Conservation (phyloP, 75 land plant genomes). For the Pseudotsuga menziesii region DNA sequence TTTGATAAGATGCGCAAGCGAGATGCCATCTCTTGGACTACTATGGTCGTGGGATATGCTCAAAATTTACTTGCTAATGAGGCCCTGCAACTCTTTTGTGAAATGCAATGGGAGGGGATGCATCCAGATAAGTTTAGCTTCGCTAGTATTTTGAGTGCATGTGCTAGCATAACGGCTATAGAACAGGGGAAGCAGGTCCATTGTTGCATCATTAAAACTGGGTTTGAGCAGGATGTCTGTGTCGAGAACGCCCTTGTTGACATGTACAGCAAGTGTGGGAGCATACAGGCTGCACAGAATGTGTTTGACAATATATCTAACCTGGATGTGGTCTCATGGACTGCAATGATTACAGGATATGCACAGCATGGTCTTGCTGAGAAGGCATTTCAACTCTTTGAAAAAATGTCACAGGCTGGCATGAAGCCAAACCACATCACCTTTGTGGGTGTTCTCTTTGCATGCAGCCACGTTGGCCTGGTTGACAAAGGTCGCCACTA, state of each 20-base stretch:
- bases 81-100: slow-evolving; percentile 43
- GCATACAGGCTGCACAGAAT: slow-evolving; percentile 8
- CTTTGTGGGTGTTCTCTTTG: slow-evolving; percentile 25
- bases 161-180: slow-evolving; percentile 38
- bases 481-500: slow-evolving; percentile 24
- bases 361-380: slow-evolving; percentile 8
- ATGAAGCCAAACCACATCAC: slow-evolving; percentile 33
- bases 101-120: slow-evolving; percentile 57
- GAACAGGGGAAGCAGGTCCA: slow-evolving; percentile 59
- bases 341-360: slow-evolving; percentile 12
- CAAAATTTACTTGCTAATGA: slow-evolving; percentile 44
- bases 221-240: slow-evolving; percentile 29
- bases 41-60: slow-evolving; percentile 53
- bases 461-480: slow-evolving; percentile 43
- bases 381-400: background rate
- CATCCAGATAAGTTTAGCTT: slow-evolving; percentile 37
- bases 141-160: slow-evolving; percentile 50
- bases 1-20: slow-evolving; percentile 43
- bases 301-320: background rate
- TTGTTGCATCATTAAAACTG: slow-evolving; percentile 51
- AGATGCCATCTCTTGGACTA: slow-evolving; percentile 64
- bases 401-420: background rate
- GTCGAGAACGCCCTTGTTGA: slow-evolving; percentile 50
- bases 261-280: slow-evolving; percentile 73
- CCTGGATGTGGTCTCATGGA: slow-evolving; percentile 14